Conservation (phyloP, 2,329 filamentous ascomycete species). For the Talaromyces albobiverticillius region DNA sequence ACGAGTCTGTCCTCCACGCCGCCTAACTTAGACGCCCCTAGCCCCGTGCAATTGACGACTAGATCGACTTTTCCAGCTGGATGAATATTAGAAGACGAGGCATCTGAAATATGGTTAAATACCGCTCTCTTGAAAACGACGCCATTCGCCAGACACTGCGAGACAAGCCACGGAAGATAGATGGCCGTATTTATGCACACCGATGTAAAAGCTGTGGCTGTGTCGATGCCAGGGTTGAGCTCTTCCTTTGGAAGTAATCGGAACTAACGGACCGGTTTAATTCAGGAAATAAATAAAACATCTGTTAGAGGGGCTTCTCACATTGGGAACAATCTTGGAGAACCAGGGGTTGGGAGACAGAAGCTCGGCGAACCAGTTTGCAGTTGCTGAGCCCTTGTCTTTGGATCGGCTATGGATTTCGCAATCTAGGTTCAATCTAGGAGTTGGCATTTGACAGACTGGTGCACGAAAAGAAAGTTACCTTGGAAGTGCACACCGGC, state of each 20-base stretch:
- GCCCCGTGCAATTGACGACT: constrained; percentile 80
- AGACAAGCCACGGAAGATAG: constrained; percentile 81
- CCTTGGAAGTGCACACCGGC: constrained; percentile 78
- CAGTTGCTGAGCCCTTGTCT: constrained; percentile 55
- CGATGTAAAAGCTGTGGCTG: constrained; percentile 72
- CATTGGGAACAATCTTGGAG: constrained; percentile 66
- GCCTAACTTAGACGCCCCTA: constrained; percentile 71
- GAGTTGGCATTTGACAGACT: too few species aligned
- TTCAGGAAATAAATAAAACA: background rate
- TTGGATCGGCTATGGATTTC: constrained; percentile 61
- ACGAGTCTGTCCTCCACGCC: constrained; percentile 75
- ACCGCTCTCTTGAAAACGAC: constrained; percentile 64
- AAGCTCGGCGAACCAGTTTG: constrained; percentile 64
- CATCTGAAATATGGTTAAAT: constrained; percentile 69
- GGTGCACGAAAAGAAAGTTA: too few species aligned
- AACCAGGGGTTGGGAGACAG: constrained; percentile 71
- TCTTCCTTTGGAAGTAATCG: constrained; percentile 56
- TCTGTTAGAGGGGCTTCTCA: constrained; percentile 28
- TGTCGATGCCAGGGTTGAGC: constrained; percentile 64
- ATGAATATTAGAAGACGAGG: constrained; percentile 51
- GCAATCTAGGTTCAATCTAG: too few species aligned
- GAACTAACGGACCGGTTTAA: too few species aligned
- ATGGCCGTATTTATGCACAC: constrained; percentile 89
- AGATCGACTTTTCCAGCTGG: constrained; percentile 62
- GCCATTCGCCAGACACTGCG: constrained; percentile 72